Evolutionary conservation across 2,329 filamentous ascomycete genomes (phyloP).

Genomic region (Exophiala dermatitidis): DNA sequence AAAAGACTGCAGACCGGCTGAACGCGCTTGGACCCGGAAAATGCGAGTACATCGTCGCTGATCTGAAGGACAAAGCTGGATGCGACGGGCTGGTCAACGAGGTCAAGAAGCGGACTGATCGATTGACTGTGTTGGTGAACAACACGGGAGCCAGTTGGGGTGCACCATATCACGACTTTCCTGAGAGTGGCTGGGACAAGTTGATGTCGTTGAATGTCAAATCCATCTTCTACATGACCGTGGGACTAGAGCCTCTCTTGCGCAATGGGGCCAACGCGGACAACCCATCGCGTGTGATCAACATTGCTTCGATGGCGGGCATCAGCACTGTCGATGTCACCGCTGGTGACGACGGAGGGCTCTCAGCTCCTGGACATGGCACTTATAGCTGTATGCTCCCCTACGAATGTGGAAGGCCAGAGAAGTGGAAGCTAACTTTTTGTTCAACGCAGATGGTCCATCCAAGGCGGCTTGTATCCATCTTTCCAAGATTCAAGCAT

Average conservation of each 20-base stretch:
- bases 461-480: constrained; percentile 50
- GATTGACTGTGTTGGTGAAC: constrained; percentile 46
- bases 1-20: constrained; percentile 41
- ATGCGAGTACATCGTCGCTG: constrained; percentile 45
- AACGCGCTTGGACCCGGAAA: constrained; percentile 47
- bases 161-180: constrained; percentile 52
- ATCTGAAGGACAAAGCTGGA: constrained; percentile 48
- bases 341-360: constrained; percentile 41
- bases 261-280: constrained; percentile 40
- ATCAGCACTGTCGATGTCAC: constrained; percentile 43
- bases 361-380: constrained; percentile 46
- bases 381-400: constrained; percentile 41
- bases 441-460: constrained; percentile 36
- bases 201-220: constrained; percentile 50
- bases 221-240: constrained; percentile 43
- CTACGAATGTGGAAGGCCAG: background rate
- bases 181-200: constrained; percentile 52
- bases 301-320: constrained; percentile 46
- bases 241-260: constrained; percentile 44
- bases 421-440: constrained; percentile 1
- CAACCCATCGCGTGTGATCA: constrained; percentile 45
- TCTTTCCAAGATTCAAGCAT: constrained; percentile 45
- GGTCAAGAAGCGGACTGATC: constrained; percentile 38
- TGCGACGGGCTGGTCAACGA: constrained; percentile 44
- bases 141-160: constrained; percentile 48